Percentiles rank a stretch among this genome's conserved stretches.
phyloP scores from a whole-genome alignment of 805 yeast species.

The Sugiyamaella boreocaroliniensis region DNA sequence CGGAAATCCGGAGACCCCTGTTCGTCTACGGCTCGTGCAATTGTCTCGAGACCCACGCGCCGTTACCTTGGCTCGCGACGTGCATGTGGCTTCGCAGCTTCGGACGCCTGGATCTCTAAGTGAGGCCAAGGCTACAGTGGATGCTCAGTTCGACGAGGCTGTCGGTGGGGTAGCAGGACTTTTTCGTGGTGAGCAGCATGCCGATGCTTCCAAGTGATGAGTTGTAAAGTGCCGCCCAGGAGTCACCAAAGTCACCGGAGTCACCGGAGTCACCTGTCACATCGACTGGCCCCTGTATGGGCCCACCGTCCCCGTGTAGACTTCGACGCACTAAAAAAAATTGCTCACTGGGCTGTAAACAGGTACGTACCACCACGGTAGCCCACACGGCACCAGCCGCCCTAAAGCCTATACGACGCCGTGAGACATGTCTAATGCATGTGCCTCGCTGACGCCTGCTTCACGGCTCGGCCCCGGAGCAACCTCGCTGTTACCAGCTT shows the following conservation, averaged over 20 bases:
- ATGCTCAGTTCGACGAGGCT: neutral
- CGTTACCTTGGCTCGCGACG: slow-evolving; percentile 2
- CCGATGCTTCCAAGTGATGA: slow-evolving; percentile 1
- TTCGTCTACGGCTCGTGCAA: slow-evolving; percentile 4
- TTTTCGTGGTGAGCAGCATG: neutral
- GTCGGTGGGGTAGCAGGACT: neutral
- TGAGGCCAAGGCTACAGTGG: slow-evolving; percentile 2
- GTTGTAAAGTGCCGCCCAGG: too few relatives aligned
- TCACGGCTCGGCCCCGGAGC: too few relatives aligned
- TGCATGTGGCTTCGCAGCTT: neutral
- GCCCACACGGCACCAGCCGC: slow-evolving; percentile 1
- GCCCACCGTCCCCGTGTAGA: too few relatives aligned
- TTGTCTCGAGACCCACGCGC: slow-evolving; percentile 15
- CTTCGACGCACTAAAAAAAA: too few relatives aligned
- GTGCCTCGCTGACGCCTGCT: too few relatives aligned
- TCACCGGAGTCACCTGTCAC: too few relatives aligned
- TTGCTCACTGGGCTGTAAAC: neutral
- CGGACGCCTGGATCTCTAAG: slow-evolving; percentile 3
- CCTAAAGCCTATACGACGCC: neutral
- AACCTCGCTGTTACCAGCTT: too few relatives aligned
- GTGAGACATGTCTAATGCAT: slow-evolving; percentile 1
- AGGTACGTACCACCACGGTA: neutral
- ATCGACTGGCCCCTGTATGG: too few relatives aligned
- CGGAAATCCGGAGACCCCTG: neutral
- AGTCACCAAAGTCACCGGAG: too few relatives aligned